Base-by-base conservation (phyloP, 192 early-diverging fungal genomes). In the Funneliformis mosseae region DNA sequence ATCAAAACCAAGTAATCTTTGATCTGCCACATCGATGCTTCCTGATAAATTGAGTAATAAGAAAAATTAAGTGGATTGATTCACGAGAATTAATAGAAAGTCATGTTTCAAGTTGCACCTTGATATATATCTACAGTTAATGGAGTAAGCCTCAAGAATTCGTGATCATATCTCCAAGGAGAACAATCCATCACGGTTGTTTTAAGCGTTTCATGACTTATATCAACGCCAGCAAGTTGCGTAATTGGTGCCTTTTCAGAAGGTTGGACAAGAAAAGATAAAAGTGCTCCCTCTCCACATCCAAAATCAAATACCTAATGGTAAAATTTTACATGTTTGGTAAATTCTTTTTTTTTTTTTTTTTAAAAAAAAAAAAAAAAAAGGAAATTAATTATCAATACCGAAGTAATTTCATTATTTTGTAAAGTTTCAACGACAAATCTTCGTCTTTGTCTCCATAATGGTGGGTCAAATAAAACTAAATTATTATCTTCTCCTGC, bases 381-480 rank as follows among this genome's bases (percentile, higher is more conserved):
- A 18, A 33, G 62, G 11, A 67, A 16, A 46, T 28, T n/a, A 1
- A 59, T 27, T 16, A 28, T 23, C 7, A 71, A 46, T 86, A 92
- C 89, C 76, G 89, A 89, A 10, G 84, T 77, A 25, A 85, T 88
- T 14, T 83, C 69, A 70, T 91, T 73, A 28, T 86, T 80, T n/a
- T 83, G 85, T 14, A 95, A 82, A 23, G 83, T 80, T 23, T 87
- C 82, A 7, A 86, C 78, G 50, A 94, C 88, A 66, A 93, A 87
- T 38, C 83, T 85, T 23, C 95, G 87, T 60, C 96, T 89, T 82
- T 97, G 96, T 82, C 89, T 89, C 96, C 96, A 97, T 64, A 97
- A 88, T 23, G 95, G 88, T 5, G 95, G 93, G 38, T 78, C 80
- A 45, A 86, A 86, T 1, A 28, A 28, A 46, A 78, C 66, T 1